Conservation (phyloP, 441 rosid species). For the Erodium moschatum region DNA sequence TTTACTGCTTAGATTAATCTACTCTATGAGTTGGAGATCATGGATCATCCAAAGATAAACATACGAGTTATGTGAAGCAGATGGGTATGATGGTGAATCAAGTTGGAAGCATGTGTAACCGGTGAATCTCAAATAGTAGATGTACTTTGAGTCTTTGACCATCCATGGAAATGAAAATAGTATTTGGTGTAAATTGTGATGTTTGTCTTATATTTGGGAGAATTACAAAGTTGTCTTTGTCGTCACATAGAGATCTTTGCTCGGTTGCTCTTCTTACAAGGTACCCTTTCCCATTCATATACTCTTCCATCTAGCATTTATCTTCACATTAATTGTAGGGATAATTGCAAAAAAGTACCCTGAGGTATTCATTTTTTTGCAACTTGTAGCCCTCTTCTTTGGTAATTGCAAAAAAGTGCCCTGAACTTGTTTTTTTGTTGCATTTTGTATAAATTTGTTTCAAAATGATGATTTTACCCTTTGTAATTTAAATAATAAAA, state of each 20-base stretch:
- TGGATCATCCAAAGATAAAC: not conserved
- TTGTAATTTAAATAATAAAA: too few relatives aligned
- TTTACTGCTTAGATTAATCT: not conserved
- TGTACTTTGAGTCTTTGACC: conserved; percentile 6
- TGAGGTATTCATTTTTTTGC: too few relatives aligned
- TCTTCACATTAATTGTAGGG: not conserved
- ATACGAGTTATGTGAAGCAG: not conserved
- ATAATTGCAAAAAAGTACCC: too few relatives aligned
- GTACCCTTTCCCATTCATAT: conserved; percentile 1
- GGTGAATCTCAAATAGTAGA: conserved; percentile 5
- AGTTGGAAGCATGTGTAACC: not conserved
- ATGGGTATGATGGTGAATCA: not conserved
- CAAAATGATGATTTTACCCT: too few relatives aligned
- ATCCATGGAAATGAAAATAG: conserved; percentile 2
- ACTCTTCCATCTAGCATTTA: not conserved
- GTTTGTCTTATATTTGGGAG: not conserved
- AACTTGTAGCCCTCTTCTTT: too few relatives aligned
- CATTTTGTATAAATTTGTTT: too few relatives aligned
- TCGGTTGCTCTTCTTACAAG: conserved; percentile 7
- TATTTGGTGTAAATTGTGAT: conserved; percentile 7
- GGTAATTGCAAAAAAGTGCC: too few relatives aligned
- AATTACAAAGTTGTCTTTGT: conserved; percentile 7
- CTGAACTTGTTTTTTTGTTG: too few relatives aligned
- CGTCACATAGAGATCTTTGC: conserved; percentile 5
- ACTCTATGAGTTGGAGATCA: not conserved